Percentiles rank a stretch among this genome's conserved stretches.
These are phyloP conservation scores for Coix lacrymajobi DNA, from an alignment of 176 grass and related monocot genomes.

Conservation along the genomic window DNA sequence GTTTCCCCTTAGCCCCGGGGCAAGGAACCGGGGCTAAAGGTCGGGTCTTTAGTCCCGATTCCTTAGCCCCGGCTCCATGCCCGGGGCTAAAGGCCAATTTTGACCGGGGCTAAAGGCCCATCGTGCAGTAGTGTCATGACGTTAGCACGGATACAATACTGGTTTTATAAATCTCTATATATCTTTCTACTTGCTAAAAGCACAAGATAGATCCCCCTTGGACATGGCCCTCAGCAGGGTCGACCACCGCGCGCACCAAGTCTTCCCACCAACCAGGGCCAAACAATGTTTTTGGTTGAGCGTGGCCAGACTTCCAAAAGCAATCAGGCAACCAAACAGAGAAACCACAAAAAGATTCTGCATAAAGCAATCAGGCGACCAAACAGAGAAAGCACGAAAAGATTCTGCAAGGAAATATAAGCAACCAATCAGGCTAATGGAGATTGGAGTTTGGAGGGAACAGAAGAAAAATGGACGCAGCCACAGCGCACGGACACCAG, in stretches of 20 bases:
- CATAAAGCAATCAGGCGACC: not conserved
- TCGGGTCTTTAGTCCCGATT: no score
- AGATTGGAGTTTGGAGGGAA: not conserved
- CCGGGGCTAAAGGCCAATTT: no score
- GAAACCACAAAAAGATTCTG: not conserved
- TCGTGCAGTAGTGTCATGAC: no score
- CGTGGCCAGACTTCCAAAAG: not conserved
- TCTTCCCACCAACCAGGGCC: not conserved
- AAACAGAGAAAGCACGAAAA: not conserved
- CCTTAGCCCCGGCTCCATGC: no score
- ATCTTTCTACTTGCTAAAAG: no score
- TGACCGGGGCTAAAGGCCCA: no score
- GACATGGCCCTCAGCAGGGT: no score
- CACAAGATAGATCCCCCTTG: no score
- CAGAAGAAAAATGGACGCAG: not conserved
- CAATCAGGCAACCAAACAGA: not conserved
- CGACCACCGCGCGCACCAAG: not conserved
- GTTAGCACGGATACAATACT: no score
- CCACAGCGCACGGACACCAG: not conserved
- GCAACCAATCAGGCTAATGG: not conserved
- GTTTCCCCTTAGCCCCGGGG: no score
- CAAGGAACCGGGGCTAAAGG: no score
- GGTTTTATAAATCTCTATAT: no score
- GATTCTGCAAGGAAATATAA: not conserved
- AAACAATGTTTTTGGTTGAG: not conserved